Base-by-base conservation (phyloP, 164 flowering plant genomes). In the Magnolia kwangsiensis region DNA sequence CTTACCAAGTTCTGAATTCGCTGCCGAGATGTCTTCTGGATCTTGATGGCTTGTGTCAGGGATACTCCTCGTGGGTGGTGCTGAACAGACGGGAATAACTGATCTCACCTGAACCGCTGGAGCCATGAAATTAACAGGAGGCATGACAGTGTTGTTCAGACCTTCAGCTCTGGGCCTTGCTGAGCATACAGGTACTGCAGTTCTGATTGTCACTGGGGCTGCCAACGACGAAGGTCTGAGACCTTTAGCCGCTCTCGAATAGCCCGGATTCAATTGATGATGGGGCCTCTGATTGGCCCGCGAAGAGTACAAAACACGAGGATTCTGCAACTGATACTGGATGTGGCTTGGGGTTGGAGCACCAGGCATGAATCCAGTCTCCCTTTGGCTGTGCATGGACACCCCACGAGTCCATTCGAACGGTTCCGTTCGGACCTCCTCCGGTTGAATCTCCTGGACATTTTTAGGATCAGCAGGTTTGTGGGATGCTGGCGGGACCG, bases 81-180 rank as follows among this genome's bases (percentile, higher is more conserved):
- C 87, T 19, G 90, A 84, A 82, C 89, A 88, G 18, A 87, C 90
- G 14, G 89, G 92, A 1, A 83, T 78, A 50, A 89, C 87, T 2
- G 92, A 86, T 64, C 90, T 80, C 72, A 89, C 85, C 72, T 87
- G 84, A 74, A 89, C 90, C 24, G 90, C 78, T 1, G 92, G 92
- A 4, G 92, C 92, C 83, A 84, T 77, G 76, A 74, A 79, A 68
- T 8, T 16, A 59, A 78, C 69, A 69, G 81, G 71, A 51, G 71
- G 51, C 69, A 24, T 50, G 61, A 63, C 8, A 9, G 61, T 9
- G 18, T 55, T 55, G 63, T 73, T 76, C 69, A 66, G 13, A 51
- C 55, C 78, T 72, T 72, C 81, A 11, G 82, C 74, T 74, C 78
- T 74, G 1, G 75, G 79, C 11, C 71, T 73, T 51, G 70, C 68